Evolutionary conservation across 805 yeast species (phyloP).

Genomic region (Starmerella etchellsii): DNA sequence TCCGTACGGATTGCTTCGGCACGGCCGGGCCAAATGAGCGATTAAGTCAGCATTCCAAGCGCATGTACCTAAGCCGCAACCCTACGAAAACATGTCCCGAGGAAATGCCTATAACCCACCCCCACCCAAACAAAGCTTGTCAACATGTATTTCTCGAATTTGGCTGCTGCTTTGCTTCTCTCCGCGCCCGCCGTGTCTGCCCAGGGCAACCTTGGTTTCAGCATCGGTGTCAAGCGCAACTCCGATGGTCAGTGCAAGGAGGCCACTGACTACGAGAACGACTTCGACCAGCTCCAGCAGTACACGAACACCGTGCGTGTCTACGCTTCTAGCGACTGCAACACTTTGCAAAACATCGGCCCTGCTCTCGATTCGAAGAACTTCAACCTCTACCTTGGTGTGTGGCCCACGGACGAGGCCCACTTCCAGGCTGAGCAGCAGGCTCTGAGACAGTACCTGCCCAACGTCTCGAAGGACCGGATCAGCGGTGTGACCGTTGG

Average conservation of each 20-base stretch:
- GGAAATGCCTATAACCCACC: neutral
- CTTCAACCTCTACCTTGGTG: slow-evolving; percentile 66
- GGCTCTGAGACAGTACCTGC: slow-evolving; percentile 61
- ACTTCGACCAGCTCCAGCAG: slow-evolving; percentile 44
- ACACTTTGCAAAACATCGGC: slow-evolving; percentile 70
- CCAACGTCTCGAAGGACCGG: slow-evolving; percentile 46
- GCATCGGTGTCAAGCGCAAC: slow-evolving; percentile 71
- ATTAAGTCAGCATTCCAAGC: slow-evolving; percentile 4
- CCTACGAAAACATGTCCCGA: neutral
- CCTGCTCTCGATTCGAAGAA: slow-evolving; percentile 76
- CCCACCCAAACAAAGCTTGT: neutral
- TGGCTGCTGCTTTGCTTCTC: slow-evolving; percentile 35
- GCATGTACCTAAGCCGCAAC: slow-evolving; percentile 1
- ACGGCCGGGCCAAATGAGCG: no score
- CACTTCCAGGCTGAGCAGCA: slow-evolving; percentile 63
- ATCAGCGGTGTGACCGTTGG: slow-evolving; percentile 78
- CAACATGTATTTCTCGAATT: slow-evolving; percentile 29
- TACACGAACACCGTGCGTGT: slow-evolving; percentile 63
- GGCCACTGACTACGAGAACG: slow-evolving; percentile 54
- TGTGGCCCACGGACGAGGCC: slow-evolving; percentile 85
- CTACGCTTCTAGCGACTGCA: slow-evolving; percentile 88
- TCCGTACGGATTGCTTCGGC: no score
- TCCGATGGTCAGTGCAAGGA: slow-evolving; percentile 60
- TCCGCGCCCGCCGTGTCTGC: slow-evolving; percentile 39
- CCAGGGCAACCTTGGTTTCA: slow-evolving; percentile 63